These are phyloP conservation scores for Otatea glauca DNA, from an alignment of 176 grass and related monocot species.

Conservation along the genomic window DNA sequence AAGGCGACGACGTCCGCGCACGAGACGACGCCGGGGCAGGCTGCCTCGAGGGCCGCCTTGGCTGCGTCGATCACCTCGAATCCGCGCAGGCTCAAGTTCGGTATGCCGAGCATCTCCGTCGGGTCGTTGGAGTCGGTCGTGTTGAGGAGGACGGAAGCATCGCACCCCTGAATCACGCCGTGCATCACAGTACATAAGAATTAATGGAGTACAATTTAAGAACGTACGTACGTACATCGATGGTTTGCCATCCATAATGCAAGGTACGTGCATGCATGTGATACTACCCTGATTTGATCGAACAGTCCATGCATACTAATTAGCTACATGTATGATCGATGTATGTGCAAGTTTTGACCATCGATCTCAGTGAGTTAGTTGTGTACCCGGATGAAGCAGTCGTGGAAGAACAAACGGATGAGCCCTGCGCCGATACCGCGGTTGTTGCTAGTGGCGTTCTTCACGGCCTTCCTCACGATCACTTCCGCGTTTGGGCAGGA, in stretches of 20 bases:
- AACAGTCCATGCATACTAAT: background rate
- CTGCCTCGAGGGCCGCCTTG: slow-evolving; percentile 39
- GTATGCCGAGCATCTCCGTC: slow-evolving; percentile 27
- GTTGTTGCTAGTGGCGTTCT: background rate
- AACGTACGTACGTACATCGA: too few relatives aligned
- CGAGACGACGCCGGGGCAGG: slow-evolving; percentile 47
- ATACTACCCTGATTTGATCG: background rate
- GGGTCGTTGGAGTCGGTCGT: background rate
- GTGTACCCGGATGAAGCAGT: slow-evolving; percentile 54
- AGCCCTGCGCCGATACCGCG: slow-evolving; percentile 44
- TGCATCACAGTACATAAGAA: background rate
- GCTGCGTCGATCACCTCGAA: slow-evolving; percentile 68
- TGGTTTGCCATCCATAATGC: too few relatives aligned
- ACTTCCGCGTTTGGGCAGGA: slow-evolving; percentile 40
- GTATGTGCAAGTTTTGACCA: background rate
- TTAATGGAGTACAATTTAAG: background rate
- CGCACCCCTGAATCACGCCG: slow-evolving; percentile 5
- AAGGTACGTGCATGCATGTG: too few relatives aligned
- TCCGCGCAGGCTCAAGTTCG: slow-evolving; percentile 54
- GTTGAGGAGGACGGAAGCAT: slow-evolving; percentile 29
- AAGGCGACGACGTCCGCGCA: slow-evolving; percentile 61
- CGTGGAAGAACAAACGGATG: slow-evolving; percentile 66
- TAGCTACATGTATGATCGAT: background rate
- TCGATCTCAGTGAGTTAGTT: background rate
- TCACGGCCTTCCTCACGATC: slow-evolving; percentile 26